Conservation (phyloP, 2,329 filamentous ascomycete genomes). For the Ampelomyces quisqualis region DNA sequence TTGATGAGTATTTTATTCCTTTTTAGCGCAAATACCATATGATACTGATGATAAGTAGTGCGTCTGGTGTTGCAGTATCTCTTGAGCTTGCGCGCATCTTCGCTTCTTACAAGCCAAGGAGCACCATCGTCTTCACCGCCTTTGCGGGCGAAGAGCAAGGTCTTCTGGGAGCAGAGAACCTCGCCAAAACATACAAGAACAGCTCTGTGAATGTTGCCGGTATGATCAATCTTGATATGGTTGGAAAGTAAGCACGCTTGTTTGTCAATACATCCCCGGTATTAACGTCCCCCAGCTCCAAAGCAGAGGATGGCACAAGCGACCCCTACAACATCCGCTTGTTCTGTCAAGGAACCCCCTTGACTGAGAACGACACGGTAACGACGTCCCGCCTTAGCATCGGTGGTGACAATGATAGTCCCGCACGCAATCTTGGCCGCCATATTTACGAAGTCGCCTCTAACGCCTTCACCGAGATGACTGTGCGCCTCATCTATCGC, state of each 20-base stretch:
- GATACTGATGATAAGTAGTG: conserved; percentile 3
- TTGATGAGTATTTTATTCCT: conserved; percentile 49
- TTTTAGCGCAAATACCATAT: background rate
- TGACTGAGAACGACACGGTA: conserved; percentile 44
- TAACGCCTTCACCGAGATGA: conserved; percentile 53
- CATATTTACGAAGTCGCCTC: conserved; percentile 56
- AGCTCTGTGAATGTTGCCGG: conserved; percentile 54
- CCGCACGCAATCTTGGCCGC: conserved; percentile 54
- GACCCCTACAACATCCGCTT: conserved; percentile 54
- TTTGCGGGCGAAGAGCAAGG: conserved; percentile 59
- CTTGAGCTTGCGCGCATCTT: conserved; percentile 56
- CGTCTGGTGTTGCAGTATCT: conserved; percentile 40
- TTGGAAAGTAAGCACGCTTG: conserved; percentile 40
- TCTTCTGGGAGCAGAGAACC: conserved; percentile 51
- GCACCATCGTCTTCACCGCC: conserved; percentile 56
- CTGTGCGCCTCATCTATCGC: conserved; percentile 55
- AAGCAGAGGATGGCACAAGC: conserved; percentile 44
- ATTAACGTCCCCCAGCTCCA: conserved; percentile 36
- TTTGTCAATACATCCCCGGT: too few species aligned
- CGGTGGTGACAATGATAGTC: conserved; percentile 53
- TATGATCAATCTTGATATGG: conserved; percentile 58
- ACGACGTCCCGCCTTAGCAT: conserved; percentile 41
- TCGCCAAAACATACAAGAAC: conserved; percentile 54
- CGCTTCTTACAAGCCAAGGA: conserved; percentile 48
- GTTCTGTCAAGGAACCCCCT: conserved; percentile 52